These are phyloP conservation scores for Parmales sp. DNA, from an alignment of 108 stramenopile species.

Conservation along the genomic window DNA sequence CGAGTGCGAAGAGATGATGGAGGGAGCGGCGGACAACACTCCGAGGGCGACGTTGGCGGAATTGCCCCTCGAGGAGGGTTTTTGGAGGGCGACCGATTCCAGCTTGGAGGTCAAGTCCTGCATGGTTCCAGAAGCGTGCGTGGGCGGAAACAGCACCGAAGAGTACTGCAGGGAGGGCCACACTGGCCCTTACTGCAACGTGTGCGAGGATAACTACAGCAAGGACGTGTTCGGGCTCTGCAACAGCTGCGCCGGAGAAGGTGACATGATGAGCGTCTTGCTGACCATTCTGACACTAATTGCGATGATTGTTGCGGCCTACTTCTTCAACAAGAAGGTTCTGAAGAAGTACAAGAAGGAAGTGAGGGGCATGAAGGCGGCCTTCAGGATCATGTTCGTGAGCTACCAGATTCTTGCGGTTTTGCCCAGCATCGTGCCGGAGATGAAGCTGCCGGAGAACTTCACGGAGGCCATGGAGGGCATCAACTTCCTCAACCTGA, in stretches of 20 bases:
- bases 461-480: background rate
- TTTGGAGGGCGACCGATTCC: background rate
- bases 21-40: background rate
- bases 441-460: background rate
- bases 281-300: background rate
- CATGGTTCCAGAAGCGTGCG: background rate
- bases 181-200: slow-evolving; percentile 7
- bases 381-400: background rate
- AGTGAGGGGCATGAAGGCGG: background rate
- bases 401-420: background rate
- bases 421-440: background rate
- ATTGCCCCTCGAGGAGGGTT: background rate
- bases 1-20: background rate
- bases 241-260: background rate
- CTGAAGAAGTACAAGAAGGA: background rate
- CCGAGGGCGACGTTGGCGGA: background rate
- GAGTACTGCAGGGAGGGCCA: background rate
- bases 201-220: background rate
- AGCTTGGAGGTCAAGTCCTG: background rate
- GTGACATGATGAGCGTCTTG: background rate
- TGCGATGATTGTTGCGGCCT: background rate
- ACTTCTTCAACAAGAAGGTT: background rate
- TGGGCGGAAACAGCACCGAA: background rate
- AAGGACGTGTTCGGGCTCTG: background rate
- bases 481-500: background rate